phyloP scores from a whole-genome alignment of 2,329 filamentous ascomycete genomes.

The Teratosphaeriaceae sp. region DNA sequence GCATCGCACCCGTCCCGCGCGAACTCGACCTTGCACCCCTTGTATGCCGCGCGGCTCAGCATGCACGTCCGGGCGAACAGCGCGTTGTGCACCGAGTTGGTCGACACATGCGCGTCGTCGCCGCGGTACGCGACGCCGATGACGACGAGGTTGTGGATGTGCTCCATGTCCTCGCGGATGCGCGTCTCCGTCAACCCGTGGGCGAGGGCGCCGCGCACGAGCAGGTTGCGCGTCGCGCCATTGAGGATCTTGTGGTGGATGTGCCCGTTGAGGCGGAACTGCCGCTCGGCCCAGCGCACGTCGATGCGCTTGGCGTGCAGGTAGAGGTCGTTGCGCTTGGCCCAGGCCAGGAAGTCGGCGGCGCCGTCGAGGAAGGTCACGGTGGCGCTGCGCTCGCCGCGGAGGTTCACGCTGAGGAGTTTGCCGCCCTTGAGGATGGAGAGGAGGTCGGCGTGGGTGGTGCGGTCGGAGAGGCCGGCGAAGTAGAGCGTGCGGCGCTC shows the following conservation, averaged over 20 bases:
- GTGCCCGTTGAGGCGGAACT: conserved; percentile 59
- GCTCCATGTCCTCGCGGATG: conserved; percentile 68
- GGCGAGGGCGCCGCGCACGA: conserved; percentile 52
- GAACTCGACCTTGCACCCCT: conserved; percentile 63
- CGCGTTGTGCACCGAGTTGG: conserved; percentile 70
- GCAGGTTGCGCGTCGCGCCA: conserved; percentile 67
- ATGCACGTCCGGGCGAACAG: conserved; percentile 72
- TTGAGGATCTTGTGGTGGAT: conserved; percentile 56
- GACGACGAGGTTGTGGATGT: conserved; percentile 73
- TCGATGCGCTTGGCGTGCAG: conserved; percentile 61
- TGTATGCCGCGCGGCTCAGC: conserved; percentile 62
- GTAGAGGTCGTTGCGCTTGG: conserved; percentile 60
- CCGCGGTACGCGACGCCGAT: conserved; percentile 56
- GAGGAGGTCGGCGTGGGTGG: conserved; percentile 60
- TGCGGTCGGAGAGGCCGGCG: conserved; percentile 53
- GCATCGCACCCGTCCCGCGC: conserved; percentile 65
- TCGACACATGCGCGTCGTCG: conserved; percentile 60
- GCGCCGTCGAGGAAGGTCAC: conserved; percentile 64
- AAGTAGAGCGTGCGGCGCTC: conserved; percentile 53
- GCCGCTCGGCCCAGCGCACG: conserved; percentile 63
- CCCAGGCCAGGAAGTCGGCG: conserved; percentile 58
- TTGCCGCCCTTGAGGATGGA: conserved; percentile 62
- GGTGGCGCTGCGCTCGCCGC: conserved; percentile 54
- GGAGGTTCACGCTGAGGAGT: conserved; percentile 62
- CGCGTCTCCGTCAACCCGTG: conserved; percentile 53